Evolutionary conservation across 441 rosid genomes (phyloP), one percentile per base, ranked within the genome.

Genomic region (Corymbia calophylla): DNA sequence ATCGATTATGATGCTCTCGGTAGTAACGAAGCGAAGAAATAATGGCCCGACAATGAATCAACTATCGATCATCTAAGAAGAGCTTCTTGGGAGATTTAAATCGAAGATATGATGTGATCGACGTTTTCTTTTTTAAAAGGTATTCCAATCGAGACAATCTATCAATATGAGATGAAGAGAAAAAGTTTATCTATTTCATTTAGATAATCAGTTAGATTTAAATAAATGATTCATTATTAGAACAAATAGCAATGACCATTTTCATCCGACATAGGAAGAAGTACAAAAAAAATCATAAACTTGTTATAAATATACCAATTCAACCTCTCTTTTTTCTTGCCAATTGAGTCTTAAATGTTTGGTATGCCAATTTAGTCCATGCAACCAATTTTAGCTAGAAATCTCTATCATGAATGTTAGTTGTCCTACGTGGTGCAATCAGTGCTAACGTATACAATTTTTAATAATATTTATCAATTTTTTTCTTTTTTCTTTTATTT

Each of bases 331-430:
- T n/a, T n/a, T 60, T 12, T 27, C 27, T 60, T 60, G 66, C 27
- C 66, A 60, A 60, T 10, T 12, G 12, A 60, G 66, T 29, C 4
- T 5, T 60, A 29, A 60, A 60, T n/a, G 6, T 27, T 60, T 60
- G 27, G 66, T 60, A 7, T 27, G 27, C 27, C 2, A 60, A 60
- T 60, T 27, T 2, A 27, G 14, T 60, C 23, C 25, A 58, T 58
- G 10, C 10, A 14, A 25, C 1, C 1, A 23, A 0, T 10, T 58
- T 58, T 25, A 7, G 25, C 6, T 58, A 25, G 0, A 0, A 58
- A 10, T 58, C 1, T 0, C 25, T 58, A 1, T 23, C n/a, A 58
- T 39, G 44, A 39, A 39, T 39, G 44, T 39, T 6, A 39, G 1
- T 39, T 39, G 44, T 39, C 5, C 6, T 39, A 39, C 44, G 44